Evolutionary conservation across 306 rosid genomes (phyloP), one percentile per base, ranked within the genome.

Genomic region (Prunus salicina): DNA sequence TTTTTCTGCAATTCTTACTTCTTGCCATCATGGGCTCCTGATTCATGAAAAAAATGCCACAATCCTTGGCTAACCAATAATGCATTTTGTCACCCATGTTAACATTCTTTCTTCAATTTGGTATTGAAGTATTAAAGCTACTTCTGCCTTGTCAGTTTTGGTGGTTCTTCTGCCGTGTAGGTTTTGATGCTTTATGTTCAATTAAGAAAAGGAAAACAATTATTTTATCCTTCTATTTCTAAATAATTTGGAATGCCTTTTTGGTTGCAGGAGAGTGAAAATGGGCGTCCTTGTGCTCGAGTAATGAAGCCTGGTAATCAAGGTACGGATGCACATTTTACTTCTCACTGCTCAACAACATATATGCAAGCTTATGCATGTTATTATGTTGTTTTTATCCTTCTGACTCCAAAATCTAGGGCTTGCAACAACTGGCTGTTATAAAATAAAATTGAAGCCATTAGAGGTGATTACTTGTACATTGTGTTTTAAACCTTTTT

Each of bases 211-310:
- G 38, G 13, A 15, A 69, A 51, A 69, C 19, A 34, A 14, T 25
- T 64, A 56, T 62, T 14, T 71, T 7, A 56, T 41, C 76, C 65
- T 71, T 63, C 30, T 46, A 66, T 73, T 62, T 68, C 67, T 49
- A 63, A 73, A 74, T 67, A 75, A 24, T 55, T 81, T 82, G 69
- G 71, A 75, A 64, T 82, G 75, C 72, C 66, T 52, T 74, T 74
- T 79, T 76, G 79, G 67, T 81, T 80, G 75, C 85, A 87, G 96
- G 90, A 65, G 61, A 81, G 46, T 53, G 82, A 74, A 80, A 61
- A 74, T 50, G 71, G 60, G 57, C 61, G 16, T 41, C 75, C 79
- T 56, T 88, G 91, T 89, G 93, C 85, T 72, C 82, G 75, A 64
- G 64, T 94, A 72, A 28, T 86, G 46, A 84, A 85, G 77, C 91